These are phyloP conservation scores for Meyerozyma guilliermondii DNA, from an alignment of 1,139 yeast genomes.

Conservation along the genomic window DNA sequence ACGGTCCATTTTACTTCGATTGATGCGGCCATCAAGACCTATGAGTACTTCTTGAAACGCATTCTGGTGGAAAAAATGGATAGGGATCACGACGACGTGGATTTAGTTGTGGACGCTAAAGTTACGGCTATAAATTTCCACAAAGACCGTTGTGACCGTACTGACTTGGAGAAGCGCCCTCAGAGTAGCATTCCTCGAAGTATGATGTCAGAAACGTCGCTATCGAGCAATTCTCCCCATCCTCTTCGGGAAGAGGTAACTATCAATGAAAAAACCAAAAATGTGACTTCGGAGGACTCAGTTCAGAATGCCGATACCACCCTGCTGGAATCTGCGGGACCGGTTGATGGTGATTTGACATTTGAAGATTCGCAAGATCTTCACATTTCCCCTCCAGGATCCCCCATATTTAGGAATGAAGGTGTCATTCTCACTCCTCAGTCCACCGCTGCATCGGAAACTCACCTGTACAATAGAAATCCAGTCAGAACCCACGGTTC, in stretches of 20 bases:
- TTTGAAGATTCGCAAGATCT: neutral
- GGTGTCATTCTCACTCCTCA: neutral
- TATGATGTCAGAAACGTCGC: neutral
- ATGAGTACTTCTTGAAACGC: conserved; percentile 26
- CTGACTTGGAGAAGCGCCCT: conserved; percentile 1
- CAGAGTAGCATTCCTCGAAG: neutral
- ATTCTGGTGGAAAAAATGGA: conserved; percentile 22
- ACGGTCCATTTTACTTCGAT: conserved; percentile 36
- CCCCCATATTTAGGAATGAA: neutral
- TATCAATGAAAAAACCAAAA: neutral
- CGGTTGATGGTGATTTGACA: neutral
- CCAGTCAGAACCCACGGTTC: neutral
- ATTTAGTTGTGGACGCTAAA: neutral
- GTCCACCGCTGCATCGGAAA: neutral
- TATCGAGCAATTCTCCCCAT: neutral
- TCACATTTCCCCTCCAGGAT: neutral
- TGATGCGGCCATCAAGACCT: conserved; percentile 35
- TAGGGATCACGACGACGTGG: conserved; percentile 7
- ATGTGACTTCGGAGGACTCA: neutral
- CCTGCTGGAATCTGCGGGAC: neutral
- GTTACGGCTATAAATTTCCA: conserved; percentile 20
- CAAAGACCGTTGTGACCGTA: conserved; percentile 22
- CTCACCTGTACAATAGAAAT: neutral
- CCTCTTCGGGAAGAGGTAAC: neutral
- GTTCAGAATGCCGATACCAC: neutral